Base-by-base conservation (phyloP, 257 asterid genomes). In the Solanum tarijense region DNA sequence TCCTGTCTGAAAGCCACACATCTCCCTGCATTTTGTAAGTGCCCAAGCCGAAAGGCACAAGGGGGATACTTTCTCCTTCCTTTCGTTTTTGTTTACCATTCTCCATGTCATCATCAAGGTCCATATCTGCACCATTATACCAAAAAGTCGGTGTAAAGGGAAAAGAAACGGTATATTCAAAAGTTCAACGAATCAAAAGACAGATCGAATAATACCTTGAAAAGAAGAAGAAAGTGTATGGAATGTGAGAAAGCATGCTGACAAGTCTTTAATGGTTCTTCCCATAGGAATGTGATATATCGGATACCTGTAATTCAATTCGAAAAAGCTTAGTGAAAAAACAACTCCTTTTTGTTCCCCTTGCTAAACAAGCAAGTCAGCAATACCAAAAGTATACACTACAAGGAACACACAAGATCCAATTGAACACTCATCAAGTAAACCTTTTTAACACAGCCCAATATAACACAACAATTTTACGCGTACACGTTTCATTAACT, bases 141-240 rank as follows among this genome's bases (percentile, higher is more conserved):
- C 85, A 81, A 43, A 46, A 81, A 3, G 21, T 9, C n/a, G 0
- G 20, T 81, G 66, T 81, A 82, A 62, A 87, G 25, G 83, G 68
- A 86, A 71, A 58, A 87, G 43, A 32, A 34, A 1, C 16, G 32
- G 20, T 20, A 21, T 48, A 62, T 52, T n/a, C 2, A 35, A 32
- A 48, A 32, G 20, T 12, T 6, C 48, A 75, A 74, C 1, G 11
- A 34, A 20, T 35, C 48, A 35, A 13, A 20, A 52, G 60, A 79
- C 21, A 3, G 46, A 60, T 36, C 9, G 36, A 86, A 32, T 36
- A 8, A 11, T 85, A 92, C 94, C 94, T 89, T 92, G 93, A 86
- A 92, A 92, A 73, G 94, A 91, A 29, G 94, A 91, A 55, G 94
- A 92, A 81, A 92, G 92, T 79, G 93, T 92, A 90, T 92, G 94